Evolutionary conservation across 1,284 basidiomycete genomes (phyloP).

Genomic region (Trametes polyzona): DNA sequence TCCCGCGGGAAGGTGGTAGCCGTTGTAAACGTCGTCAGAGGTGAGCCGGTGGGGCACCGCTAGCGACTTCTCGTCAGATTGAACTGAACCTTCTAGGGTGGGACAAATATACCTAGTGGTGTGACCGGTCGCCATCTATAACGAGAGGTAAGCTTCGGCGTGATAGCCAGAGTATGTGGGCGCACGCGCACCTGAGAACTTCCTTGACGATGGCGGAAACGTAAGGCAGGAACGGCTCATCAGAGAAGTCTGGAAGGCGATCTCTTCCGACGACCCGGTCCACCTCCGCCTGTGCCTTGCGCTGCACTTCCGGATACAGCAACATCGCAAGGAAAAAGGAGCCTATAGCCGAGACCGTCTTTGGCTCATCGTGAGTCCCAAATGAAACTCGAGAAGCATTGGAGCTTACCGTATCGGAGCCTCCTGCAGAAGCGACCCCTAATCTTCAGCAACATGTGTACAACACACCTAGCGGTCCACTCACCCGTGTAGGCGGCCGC

Average conservation of each 20-base stretch:
- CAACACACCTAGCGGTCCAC: not conserved
- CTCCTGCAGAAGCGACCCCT: conserved; percentile 13
- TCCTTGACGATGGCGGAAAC: conserved; percentile 48
- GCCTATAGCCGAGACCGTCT: conserved; percentile 32
- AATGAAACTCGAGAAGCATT: not conserved
- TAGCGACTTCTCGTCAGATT: conserved; percentile 9
- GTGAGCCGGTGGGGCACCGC: conserved; percentile 39
- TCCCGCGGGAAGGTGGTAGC: conserved; percentile 42
- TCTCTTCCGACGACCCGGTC: conserved; percentile 43
- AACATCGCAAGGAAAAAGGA: conserved; percentile 45
- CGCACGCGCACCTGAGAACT: conserved; percentile 39
- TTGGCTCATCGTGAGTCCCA: conserved; percentile 1
- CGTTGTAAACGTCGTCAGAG: conserved; percentile 39
- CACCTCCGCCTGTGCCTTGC: conserved; percentile 44
- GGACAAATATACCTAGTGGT: conserved; percentile 24
- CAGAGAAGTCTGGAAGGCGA: conserved; percentile 45
- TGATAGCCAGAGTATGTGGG: not conserved
- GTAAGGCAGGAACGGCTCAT: conserved; percentile 43
- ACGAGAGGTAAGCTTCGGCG: not conserved
- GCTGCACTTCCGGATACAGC: conserved; percentile 43
- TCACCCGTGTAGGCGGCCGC: conserved; percentile 30
- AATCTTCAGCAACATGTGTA: not conserved
- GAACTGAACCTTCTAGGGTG: not conserved
- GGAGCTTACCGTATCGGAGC: conserved; percentile 27
- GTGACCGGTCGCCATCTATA: conserved; percentile 31